Evolutionary conservation across 495 filamentous ascomycete species (phyloP), one percentile per base, ranked within the genome.

Genomic region (Cairneyella variabilis): DNA sequence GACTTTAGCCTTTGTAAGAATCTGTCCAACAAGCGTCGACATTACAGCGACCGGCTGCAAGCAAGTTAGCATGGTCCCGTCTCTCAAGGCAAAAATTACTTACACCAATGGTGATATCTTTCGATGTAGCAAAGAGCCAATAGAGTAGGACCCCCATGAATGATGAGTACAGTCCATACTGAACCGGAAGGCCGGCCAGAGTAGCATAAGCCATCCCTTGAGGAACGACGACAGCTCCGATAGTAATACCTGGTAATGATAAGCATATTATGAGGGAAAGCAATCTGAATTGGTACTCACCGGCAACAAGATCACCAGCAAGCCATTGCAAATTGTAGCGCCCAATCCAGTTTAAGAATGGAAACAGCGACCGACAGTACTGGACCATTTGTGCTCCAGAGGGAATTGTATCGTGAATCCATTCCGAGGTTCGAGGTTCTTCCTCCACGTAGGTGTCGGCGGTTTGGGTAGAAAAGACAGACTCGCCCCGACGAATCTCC

Each of bases 61-160:
- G 28, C 32, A 25, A 16, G 27, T 54, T 39, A 51, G 53, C n/a
- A n/a, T n/a, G n/a, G n/a, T 63, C 3, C 12, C 20, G 25, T 34
- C 6, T 12, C 16, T 28, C 14, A 42, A 22, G 32, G 16, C 16
- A 30, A 1, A 40, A 10, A 16, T 46, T 0, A 82, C 88, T 76
- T 72, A 91, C 89, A n/a, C 93, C 93, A 47, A 98, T 97, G 7
- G 93, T 97, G 64, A 98, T 97, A 69, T 98, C 93, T 64, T 98
- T 98, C 0, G 95, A 97, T 1, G 93, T 98, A 1, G 93, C 93
- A 61, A 98, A 97, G 67, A 97, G 95, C 93, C 93, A 97, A 60
- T 99, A 99, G 43, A 96, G 67, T 54, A 97, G 65, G 3, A 97
- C 92, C 22, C 93, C 93, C 86, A 97, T 96, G 62, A 99, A 99